Evolutionary conservation across 441 rosid genomes (phyloP).

Genomic region (Pelargonium australe): DNA sequence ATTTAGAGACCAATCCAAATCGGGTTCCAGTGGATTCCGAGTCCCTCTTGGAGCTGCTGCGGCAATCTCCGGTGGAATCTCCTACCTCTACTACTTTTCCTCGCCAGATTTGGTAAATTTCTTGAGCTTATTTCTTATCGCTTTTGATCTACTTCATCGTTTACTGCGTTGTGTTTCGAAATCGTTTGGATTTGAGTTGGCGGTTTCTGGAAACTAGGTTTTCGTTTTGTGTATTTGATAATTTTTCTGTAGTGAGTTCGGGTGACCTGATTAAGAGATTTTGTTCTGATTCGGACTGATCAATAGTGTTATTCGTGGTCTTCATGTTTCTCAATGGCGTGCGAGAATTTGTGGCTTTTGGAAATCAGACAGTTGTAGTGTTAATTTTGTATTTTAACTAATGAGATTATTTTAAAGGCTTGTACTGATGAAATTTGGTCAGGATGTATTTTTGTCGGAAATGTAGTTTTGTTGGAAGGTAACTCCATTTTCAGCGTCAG

Average conservation of each 20-base stretch:
- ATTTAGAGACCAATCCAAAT: slow-evolving; percentile 37
- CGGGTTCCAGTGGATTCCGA: slow-evolving; percentile 37
- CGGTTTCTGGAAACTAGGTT: background rate
- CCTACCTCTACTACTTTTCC: slow-evolving; percentile 50
- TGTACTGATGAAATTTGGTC: background rate
- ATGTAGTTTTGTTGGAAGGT: background rate
- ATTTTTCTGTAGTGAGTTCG: background rate
- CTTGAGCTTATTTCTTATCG: slow-evolving; percentile 9
- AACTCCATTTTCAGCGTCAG: background rate
- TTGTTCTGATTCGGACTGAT: background rate
- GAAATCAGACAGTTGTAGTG: background rate
- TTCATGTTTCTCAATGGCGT: background rate
- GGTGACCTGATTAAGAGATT: background rate
- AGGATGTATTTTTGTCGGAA: background rate
- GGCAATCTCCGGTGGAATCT: slow-evolving; percentile 77
- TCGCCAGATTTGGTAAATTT: slow-evolving; percentile 54
- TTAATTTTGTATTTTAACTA: background rate
- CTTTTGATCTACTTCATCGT: background rate
- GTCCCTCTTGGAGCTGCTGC: slow-evolving; percentile 65
- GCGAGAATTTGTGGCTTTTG: background rate
- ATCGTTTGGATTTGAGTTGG: background rate
- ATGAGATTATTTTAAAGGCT: background rate
- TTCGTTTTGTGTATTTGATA: background rate
- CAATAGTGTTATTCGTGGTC: background rate
- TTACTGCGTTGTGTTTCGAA: slow-evolving; percentile 6